phyloP scores from a whole-genome alignment of 495 filamentous ascomycete genomes.

The Podospora anserina region DNA sequence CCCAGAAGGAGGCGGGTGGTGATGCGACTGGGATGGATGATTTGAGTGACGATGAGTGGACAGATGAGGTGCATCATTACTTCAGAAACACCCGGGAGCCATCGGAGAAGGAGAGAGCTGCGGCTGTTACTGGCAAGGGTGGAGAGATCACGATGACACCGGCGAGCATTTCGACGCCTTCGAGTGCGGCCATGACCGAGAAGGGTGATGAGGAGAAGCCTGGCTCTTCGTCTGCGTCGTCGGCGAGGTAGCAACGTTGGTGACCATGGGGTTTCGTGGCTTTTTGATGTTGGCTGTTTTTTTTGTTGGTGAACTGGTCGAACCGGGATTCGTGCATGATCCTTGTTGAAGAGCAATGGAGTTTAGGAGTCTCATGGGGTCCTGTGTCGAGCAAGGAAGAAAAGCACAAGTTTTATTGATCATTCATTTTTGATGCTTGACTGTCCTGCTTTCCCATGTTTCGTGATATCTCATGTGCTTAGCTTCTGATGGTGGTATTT shows the following conservation, averaged over 20 bases:
- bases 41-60: constrained; percentile 41
- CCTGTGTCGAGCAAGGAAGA: background rate
- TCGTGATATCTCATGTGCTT: background rate
- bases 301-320: background rate
- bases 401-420: background rate
- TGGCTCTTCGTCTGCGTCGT: background rate
- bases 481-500: background rate
- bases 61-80: constrained; percentile 42
- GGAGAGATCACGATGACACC: background rate
- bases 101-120: background rate
- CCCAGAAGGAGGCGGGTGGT: constrained; percentile 25
- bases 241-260: background rate
- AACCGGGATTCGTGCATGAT: background rate
- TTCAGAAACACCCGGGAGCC: constrained; percentile 33
- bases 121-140: background rate
- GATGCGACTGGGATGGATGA: constrained; percentile 25
- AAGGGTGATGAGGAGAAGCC: constrained; percentile 1
- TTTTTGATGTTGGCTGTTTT: background rate
- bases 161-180: background rate
- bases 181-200: constrained; percentile 1
- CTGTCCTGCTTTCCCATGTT: background rate
- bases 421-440: background rate
- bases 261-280: background rate
- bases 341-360: background rate
- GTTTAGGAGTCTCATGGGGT: background rate